Percentiles rank a stretch among this genome's conserved stretches.
Conservation (phyloP, 2,329 filamentous ascomycete genomes). For the Trichoderma arundinaceum region DNA sequence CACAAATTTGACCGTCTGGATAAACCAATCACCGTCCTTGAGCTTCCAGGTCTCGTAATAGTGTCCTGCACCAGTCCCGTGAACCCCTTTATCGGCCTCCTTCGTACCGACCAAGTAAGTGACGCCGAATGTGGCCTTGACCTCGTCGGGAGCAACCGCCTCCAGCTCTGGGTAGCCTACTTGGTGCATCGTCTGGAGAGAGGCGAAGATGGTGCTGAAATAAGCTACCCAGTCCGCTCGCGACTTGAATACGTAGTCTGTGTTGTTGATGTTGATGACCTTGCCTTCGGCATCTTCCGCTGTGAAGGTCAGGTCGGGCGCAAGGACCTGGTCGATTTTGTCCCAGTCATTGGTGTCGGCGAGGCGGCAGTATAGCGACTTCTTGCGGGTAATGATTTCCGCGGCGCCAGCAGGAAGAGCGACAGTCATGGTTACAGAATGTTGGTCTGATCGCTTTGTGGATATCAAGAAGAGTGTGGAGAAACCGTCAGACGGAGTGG, state of each 20-base stretch:
- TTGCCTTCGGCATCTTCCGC: neutral
- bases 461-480: neutral
- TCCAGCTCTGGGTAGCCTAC: slow-evolving; percentile 14
- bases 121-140: slow-evolving; percentile 1
- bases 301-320: neutral
- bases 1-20: slow-evolving; percentile 2
- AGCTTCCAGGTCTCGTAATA: slow-evolving; percentile 26
- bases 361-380: slow-evolving; percentile 11
- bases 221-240: neutral
- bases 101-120: slow-evolving; percentile 4
- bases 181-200: neutral
- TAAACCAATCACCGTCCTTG: slow-evolving; percentile 14
- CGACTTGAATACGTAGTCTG: neutral
- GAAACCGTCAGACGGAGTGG: neutral
- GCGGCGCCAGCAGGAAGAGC: slow-evolving; percentile 5
- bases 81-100: neutral
- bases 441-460: neutral
- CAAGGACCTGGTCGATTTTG: neutral
- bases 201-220: neutral
- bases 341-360: neutral
- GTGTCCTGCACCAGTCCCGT: slow-evolving; percentile 8
- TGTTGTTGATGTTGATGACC: neutral
- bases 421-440: neutral
- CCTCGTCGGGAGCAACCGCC: neutral
- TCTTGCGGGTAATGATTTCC: slow-evolving; percentile 13